A percentile compares a stretch with the other conserved stretches of the same genome.
phyloP scores from a whole-genome alignment of 441 rosid genomes.

The Adansonia gregorii region DNA sequence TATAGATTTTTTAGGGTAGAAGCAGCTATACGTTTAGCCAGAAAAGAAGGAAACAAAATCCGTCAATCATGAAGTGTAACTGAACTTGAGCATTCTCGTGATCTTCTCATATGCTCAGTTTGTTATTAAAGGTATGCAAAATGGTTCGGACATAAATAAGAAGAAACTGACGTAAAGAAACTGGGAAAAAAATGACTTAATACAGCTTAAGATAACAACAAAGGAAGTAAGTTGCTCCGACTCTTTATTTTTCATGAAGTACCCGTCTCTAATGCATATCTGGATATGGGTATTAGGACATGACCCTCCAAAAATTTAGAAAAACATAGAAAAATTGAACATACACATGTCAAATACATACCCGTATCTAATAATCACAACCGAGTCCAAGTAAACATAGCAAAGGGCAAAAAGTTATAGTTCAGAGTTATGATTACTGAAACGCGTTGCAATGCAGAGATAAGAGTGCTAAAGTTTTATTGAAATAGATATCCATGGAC shows the following conservation, averaged over 20 bases:
- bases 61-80: neutral
- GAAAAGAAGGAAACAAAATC: neutral
- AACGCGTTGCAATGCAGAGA: neutral
- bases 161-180: neutral
- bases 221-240: no score
- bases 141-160: neutral
- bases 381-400: neutral
- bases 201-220: no score
- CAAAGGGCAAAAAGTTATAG: neutral
- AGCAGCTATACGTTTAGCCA: neutral
- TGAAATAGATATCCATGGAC: neutral
- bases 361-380: no score
- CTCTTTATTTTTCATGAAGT: no score
- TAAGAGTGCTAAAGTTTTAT: neutral
- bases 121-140: neutral
- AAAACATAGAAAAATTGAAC: no score
- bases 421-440: neutral
- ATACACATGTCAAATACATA: no score
- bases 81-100: conserved; percentile 1
- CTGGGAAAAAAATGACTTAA: conserved; percentile 5
- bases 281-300: no score
- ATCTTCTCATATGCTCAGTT: neutral
- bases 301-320: no score
- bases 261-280: no score
- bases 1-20: neutral